Percentiles rank a stretch among this genome's conserved stretches.
These are phyloP conservation scores for Microthyrium microscopicum DNA, from an alignment of 2,329 filamentous ascomycete species.

Conservation along the genomic window DNA sequence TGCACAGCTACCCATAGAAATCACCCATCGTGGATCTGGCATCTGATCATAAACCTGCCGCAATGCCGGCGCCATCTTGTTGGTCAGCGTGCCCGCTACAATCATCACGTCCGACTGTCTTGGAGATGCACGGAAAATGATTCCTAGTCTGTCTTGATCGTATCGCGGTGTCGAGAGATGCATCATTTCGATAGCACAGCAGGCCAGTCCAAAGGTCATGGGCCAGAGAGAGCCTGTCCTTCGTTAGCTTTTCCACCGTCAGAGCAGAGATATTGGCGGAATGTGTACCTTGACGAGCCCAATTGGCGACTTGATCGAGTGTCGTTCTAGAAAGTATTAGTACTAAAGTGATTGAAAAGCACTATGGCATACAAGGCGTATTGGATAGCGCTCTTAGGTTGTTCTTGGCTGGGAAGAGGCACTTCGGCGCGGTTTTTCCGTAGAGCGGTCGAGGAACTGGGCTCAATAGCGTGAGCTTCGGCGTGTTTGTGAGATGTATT, in stretches of 20 bases:
- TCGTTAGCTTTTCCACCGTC: too few species aligned
- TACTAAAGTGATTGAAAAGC: too few species aligned
- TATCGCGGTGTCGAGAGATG: slow-evolving; percentile 80
- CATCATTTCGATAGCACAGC: slow-evolving; percentile 92
- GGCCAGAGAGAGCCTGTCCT: slow-evolving; percentile 88
- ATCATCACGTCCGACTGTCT: slow-evolving; percentile 92
- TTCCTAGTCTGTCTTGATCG: slow-evolving; percentile 78
- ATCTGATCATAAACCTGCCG: slow-evolving; percentile 91
- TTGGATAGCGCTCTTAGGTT: slow-evolving; percentile 65
- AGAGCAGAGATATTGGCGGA: too few species aligned
- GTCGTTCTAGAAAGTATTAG: slow-evolving; percentile 58
- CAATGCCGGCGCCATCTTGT: slow-evolving; percentile 89
- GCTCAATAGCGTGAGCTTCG: slow-evolving; percentile 30
- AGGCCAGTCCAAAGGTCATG: slow-evolving; percentile 79
- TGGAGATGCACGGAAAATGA: slow-evolving; percentile 81
- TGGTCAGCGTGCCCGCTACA: slow-evolving; percentile 80
- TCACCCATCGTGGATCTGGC: slow-evolving; percentile 79
- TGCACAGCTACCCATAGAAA: slow-evolving; percentile 71
- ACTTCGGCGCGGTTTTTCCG: slow-evolving; percentile 50
- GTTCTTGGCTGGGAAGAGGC: slow-evolving; percentile 59
- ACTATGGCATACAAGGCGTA: slow-evolving; percentile 58
- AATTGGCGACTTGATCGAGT: slow-evolving; percentile 69
- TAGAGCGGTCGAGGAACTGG: slow-evolving; percentile 33
- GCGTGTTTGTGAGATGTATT: slow-evolving; percentile 49
- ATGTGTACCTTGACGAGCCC: slow-evolving; percentile 73